Percentiles rank a stretch among this genome's conserved stretches.
phyloP scores from a whole-genome alignment of 2,329 filamentous ascomycete genomes.

The Aspergillus luchuensis region DNA sequence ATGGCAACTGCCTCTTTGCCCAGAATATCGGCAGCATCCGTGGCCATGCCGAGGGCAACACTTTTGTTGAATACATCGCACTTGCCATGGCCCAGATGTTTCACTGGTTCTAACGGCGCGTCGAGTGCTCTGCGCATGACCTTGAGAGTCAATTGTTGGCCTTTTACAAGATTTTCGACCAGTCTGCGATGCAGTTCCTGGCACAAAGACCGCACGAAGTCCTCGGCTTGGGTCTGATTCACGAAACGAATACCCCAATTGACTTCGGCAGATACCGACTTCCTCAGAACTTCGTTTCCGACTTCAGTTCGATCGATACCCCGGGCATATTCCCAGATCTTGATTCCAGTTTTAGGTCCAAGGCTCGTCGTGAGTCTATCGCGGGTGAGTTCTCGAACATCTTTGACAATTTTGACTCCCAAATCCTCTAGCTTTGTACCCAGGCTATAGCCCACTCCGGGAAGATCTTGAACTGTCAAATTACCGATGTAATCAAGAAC shows the following conservation, averaged over 20 bases:
- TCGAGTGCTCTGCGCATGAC: conserved; percentile 86
- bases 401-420: conserved; percentile 77
- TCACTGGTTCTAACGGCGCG: conserved; percentile 86
- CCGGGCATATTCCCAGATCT: conserved; percentile 83
- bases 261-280: conserved; percentile 95
- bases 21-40: conserved; percentile 70
- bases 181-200: conserved; percentile 81
- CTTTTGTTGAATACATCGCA: conserved; percentile 96
- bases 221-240: conserved; percentile 87
- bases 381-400: conserved; percentile 74
- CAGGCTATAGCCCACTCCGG: conserved; percentile 90
- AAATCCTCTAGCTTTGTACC: conserved; percentile 85
- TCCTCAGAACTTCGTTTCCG: conserved; percentile 79
- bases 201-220: conserved; percentile 83
- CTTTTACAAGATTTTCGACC: conserved; percentile 80
- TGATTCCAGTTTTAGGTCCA: conserved; percentile 90
- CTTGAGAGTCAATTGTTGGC: conserved; percentile 87
- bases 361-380: conserved; percentile 73
- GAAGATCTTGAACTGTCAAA: conserved; percentile 77
- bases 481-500: conserved; percentile 75
- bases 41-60: conserved; percentile 76
- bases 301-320: conserved; percentile 86
- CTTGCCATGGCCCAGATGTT: conserved; percentile 91
- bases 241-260: conserved; percentile 98
- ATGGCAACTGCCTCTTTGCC: conserved; percentile 84